Percentiles rank a stretch among this genome's conserved stretches.
Evolutionary conservation across 208 protist species (phyloP).

Genomic region (Acanthamoeba divionensis): DNA sequence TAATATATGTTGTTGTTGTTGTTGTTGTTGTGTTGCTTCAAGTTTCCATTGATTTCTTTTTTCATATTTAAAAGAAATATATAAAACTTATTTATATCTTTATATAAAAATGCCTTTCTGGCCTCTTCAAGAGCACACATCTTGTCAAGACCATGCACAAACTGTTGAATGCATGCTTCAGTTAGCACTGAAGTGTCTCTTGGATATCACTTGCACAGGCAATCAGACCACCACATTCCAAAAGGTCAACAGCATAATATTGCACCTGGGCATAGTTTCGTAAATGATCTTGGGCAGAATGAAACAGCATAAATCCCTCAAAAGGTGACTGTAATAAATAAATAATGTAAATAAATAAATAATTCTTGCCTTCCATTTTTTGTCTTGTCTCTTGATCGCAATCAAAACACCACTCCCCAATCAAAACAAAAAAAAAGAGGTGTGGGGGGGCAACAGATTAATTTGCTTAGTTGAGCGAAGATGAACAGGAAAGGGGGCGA

Average conservation of each 20-base stretch:
- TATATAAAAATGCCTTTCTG: too few species aligned
- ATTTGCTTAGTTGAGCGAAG: neutral
- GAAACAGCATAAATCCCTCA: neutral
- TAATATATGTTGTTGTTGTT: too few species aligned
- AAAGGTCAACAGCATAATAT: neutral
- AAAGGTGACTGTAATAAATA: neutral
- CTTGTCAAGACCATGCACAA: too few species aligned
- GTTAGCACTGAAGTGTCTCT: neutral
- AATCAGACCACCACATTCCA: neutral
- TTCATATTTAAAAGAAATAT: too few species aligned
- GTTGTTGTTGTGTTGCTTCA: too few species aligned
- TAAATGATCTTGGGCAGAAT: neutral
- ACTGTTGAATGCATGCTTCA: neutral
- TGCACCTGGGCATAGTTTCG: neutral
- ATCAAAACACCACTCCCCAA: too few species aligned
- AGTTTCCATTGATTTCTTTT: too few species aligned
- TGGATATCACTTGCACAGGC: neutral
- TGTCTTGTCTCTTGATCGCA: too few species aligned
- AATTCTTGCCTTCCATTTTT: neutral
- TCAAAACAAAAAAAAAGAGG: too few species aligned
- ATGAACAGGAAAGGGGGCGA: conserved; percentile 42
- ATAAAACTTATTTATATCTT: too few species aligned
- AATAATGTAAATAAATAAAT: neutral
- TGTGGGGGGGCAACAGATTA: too few species aligned
- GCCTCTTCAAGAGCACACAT: too few species aligned